Conservation (phyloP, 305 asterid species). For the Lippia alba region DNA sequence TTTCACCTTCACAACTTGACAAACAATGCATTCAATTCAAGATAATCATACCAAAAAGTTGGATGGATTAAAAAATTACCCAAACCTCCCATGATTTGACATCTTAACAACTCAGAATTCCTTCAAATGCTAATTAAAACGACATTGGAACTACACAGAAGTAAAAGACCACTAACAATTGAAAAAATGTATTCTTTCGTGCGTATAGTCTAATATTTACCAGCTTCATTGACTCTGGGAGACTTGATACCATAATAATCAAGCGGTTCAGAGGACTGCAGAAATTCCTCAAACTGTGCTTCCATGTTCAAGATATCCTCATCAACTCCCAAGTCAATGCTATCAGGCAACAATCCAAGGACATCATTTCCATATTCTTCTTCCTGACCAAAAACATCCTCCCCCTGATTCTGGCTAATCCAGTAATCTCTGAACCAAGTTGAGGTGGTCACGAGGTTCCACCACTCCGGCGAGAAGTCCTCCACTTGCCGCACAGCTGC, state of each 20-base stretch:
- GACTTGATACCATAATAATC: slow-evolving; percentile 38
- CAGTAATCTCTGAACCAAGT: slow-evolving; percentile 89
- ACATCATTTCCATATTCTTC: slow-evolving; percentile 49
- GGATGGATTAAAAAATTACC: neutral
- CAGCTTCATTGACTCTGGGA: slow-evolving; percentile 42
- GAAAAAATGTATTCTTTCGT: too few relatives aligned
- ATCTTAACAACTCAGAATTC: slow-evolving; percentile 11
- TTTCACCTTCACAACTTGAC: slow-evolving; percentile 27
- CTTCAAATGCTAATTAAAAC: slow-evolving; percentile 3
- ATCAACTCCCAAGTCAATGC: slow-evolving; percentile 78
- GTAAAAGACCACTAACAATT: neutral
- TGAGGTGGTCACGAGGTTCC: slow-evolving; percentile 79
- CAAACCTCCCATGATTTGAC: slow-evolving; percentile 23
- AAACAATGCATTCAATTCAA: neutral
- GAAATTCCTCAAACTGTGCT: slow-evolving; percentile 91
- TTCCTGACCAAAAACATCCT: slow-evolving; percentile 51
- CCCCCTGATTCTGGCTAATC: slow-evolving; percentile 70
- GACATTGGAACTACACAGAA: neutral
- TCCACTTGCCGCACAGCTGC: slow-evolving; percentile 83
- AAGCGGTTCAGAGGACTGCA: slow-evolving; percentile 55
- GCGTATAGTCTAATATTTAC: slow-evolving; percentile 29
- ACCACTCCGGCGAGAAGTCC: slow-evolving; percentile 97
- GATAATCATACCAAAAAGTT: too few relatives aligned
- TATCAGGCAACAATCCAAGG: slow-evolving; percentile 67
- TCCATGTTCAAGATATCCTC: slow-evolving; percentile 87